These are phyloP conservation scores for Malus sylvestris DNA, from an alignment of 306 rosid species.

Conservation along the genomic window DNA sequence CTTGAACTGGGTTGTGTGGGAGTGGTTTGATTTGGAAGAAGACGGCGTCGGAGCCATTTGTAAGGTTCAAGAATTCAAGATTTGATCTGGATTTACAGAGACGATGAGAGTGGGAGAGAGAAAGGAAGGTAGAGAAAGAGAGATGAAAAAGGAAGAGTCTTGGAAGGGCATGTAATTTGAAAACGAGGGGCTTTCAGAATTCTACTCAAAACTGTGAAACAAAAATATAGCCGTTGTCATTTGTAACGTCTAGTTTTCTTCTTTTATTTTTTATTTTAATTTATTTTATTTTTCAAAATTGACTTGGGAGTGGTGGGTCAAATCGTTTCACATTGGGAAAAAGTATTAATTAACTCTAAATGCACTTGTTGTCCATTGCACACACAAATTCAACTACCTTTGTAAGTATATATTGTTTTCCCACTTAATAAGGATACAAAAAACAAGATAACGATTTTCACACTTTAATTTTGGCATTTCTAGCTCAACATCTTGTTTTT, in stretches of 20 bases:
- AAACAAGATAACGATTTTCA: no score
- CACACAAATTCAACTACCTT: no score
- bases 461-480: no score
- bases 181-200: background rate
- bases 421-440: no score
- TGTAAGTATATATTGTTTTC: no score
- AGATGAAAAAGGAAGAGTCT: background rate
- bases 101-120: background rate
- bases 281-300: background rate
- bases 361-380: no score
- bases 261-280: background rate
- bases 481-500: no score
- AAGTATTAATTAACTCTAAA: no score
- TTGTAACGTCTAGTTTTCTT: constrained; percentile 41
- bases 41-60: constrained; percentile 96
- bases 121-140: constrained; percentile 11
- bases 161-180: constrained; percentile 12
- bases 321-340: background rate
- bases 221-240: constrained; percentile 65
- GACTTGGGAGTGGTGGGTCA: background rate
- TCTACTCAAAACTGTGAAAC: constrained; percentile 29
- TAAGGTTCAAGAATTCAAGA: constrained; percentile 27
- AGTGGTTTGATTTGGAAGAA: constrained; percentile 52
- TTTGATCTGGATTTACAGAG: background rate
- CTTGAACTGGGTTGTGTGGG: constrained; percentile 36